Evolutionary conservation across 2,329 filamentous ascomycete genomes (phyloP), one percentile per base, ranked within the genome.

Genomic region (Fusarium tupiense): DNA sequence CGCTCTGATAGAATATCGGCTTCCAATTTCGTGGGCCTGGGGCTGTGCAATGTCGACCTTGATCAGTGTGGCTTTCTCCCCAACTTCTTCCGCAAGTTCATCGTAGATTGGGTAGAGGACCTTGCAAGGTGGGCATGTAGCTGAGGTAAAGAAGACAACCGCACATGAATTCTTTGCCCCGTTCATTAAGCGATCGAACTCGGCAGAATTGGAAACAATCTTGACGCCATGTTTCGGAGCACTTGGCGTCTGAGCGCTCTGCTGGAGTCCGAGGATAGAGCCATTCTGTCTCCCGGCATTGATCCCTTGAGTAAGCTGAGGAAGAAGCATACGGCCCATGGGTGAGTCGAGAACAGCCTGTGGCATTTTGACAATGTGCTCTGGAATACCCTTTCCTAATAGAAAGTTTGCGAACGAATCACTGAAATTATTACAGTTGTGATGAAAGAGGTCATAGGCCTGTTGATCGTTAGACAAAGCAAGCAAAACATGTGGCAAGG

Each of bases 381-480:
- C 89, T 0, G 96, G 96, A 68, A 98, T 98, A 6, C 94, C 93
- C 76, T 91, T 93, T 29, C 96, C 96, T 2, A 98, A 86, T 1
- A 98, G 86, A 73, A 98, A 98, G 82, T 94, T 96, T 72, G 94
- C 87, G 75, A 98, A 92, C 70, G 98, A 95, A 79, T 98, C 96
- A 8, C 93, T 94, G 83, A 98, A 99, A 82, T 98, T 98, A 85
- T 98, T 99, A 86, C 96, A 98, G 81, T 99, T 99, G 83, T 98
- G 95, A 77, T 85, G 94, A 81, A 89, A 98, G 10, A 98, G 85
- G 80, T 98, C 94, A 79, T 98, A 98, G 2, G 94, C 93, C 90
- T 94, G 73, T 24, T 14, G 5, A 14, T 59, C 49, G 31, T 61
- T 44, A 50, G 58, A 59, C 43, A 12, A 22, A 38, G n/a, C 44